Evolutionary conservation across 768 basidiomycete genomes (phyloP).

Genomic region (Daedaleopsis nitida): DNA sequence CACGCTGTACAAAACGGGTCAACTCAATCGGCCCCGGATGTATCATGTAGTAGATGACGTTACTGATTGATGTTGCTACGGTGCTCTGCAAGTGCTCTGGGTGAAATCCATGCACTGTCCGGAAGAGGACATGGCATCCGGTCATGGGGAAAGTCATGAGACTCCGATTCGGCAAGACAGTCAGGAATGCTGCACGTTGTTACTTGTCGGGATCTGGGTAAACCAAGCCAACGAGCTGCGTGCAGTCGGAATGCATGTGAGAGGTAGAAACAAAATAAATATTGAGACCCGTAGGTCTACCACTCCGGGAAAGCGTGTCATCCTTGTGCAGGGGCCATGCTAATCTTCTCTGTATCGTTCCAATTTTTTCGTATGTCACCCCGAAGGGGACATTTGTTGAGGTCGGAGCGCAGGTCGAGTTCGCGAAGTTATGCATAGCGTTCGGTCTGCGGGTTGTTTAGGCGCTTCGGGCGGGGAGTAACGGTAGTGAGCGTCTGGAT

Average conservation of each 20-base stretch:
- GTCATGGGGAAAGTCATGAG: too few species aligned
- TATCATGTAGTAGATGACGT: too few species aligned
- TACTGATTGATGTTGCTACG: too few species aligned
- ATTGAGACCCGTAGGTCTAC: conserved; percentile 55
- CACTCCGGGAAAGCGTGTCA: conserved; percentile 98
- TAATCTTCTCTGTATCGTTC: conserved; percentile 99
- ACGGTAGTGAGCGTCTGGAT: not conserved
- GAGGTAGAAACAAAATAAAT: conserved; percentile 30
- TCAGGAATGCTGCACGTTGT: too few species aligned
- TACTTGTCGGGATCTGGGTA: too few species aligned
- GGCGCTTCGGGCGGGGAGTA: not conserved
- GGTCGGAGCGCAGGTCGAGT: not conserved
- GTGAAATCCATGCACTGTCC: too few species aligned
- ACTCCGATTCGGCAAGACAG: too few species aligned
- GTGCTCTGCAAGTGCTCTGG: too few species aligned
- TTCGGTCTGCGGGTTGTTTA: conserved; percentile 1
- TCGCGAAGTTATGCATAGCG: conserved; percentile 1
- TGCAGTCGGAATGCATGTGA: too few species aligned
- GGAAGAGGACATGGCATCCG: too few species aligned
- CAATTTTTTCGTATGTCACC: conserved; percentile 98
- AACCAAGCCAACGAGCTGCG: too few species aligned
- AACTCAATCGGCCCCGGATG: not conserved
- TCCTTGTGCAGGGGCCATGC: conserved; percentile 99
- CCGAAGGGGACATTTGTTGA: conserved; percentile 68
- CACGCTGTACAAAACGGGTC: not conserved